Evolutionary conservation across 768 basidiomycete genomes (phyloP).

Genomic region (Candolleomyces aberdarensis): DNA sequence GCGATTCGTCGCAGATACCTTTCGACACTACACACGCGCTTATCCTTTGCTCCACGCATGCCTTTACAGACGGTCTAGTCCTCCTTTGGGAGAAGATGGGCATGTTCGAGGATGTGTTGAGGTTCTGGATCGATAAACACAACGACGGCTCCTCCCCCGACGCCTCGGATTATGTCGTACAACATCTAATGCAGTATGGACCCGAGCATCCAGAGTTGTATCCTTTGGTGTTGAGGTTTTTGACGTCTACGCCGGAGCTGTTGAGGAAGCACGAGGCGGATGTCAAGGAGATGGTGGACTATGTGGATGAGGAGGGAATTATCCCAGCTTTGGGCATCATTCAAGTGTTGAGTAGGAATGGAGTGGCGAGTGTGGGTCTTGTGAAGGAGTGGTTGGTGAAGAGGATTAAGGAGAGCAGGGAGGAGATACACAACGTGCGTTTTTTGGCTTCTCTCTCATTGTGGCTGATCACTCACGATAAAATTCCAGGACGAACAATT

Average conservation of each 20-base stretch:
- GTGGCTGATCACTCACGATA: not conserved
- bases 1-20: slow-evolving; percentile 45
- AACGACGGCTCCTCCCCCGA: slow-evolving; percentile 30
- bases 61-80: slow-evolving; percentile 82
- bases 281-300: slow-evolving; percentile 65
- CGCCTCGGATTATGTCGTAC: slow-evolving; percentile 61
- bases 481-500: slow-evolving; percentile 75
- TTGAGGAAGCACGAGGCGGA: slow-evolving; percentile 70
- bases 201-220: slow-evolving; percentile 70
- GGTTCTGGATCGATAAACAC: slow-evolving; percentile 87
- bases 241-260: slow-evolving; percentile 78
- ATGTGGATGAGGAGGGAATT: slow-evolving; percentile 77
- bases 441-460: slow-evolving; percentile 1
- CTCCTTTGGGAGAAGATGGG: slow-evolving; percentile 90
- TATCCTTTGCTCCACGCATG: slow-evolving; percentile 86
- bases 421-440: slow-evolving; percentile 79
- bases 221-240: slow-evolving; percentile 82
- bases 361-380: slow-evolving; percentile 85
- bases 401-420: slow-evolving; percentile 68
- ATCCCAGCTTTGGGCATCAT: slow-evolving; percentile 90
- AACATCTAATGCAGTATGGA: slow-evolving; percentile 74
- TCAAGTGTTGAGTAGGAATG: slow-evolving; percentile 84
- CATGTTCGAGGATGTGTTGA: slow-evolving; percentile 93
- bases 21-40: slow-evolving; percentile 91
- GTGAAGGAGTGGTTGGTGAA: slow-evolving; percentile 88